A percentile compares a stretch with the other conserved stretches of the same genome.
Conservation (phyloP, 2,329 filamentous ascomycete genomes). For the Fusarium sp. region DNA sequence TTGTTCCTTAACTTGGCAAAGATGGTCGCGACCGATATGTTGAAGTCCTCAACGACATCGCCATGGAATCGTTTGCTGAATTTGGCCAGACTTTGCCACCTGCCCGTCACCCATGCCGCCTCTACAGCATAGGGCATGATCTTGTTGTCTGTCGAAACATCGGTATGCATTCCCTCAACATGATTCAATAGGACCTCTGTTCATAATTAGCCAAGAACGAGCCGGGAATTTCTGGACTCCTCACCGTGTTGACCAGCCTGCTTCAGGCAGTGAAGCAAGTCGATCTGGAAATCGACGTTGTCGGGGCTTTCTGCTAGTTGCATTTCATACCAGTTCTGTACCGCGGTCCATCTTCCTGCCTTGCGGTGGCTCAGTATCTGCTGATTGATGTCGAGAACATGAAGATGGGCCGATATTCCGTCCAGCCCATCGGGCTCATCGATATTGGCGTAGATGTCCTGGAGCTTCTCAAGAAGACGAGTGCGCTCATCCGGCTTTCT, state of each 20-base stretch:
- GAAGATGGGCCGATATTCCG: conserved; percentile 89
- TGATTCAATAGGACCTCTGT: conserved; percentile 87
- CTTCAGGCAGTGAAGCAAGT: conserved; percentile 88
- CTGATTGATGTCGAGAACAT: conserved; percentile 90
- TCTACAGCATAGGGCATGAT: conserved; percentile 89
- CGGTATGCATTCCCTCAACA: conserved; percentile 78
- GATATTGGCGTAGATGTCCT: conserved; percentile 96
- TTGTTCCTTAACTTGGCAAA: conserved; percentile 71
- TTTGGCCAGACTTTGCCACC: conserved; percentile 80
- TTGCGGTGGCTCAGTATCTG: conserved; percentile 94
- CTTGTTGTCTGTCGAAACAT: conserved; percentile 65
- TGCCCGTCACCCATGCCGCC: conserved; percentile 89
- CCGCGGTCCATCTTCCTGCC: conserved; percentile 91
- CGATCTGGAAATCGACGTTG: conserved; percentile 81
- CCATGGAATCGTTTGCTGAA: conserved; percentile 70
- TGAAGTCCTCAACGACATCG: conserved; percentile 73
- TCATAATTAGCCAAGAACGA: conserved; percentile 35
- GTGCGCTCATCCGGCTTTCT: conserved; percentile 66
- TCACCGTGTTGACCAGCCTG: conserved; percentile 95
- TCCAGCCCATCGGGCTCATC: conserved; percentile 98
- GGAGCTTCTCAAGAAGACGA: conserved; percentile 79
- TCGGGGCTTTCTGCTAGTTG: conserved; percentile 83
- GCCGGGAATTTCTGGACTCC: conserved; percentile 54
- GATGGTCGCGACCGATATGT: conserved; percentile 77
- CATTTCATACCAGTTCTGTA: conserved; percentile 98